phyloP scores from a whole-genome alignment of 2,329 filamentous ascomycete genomes.

The Westerdykella sp. region DNA sequence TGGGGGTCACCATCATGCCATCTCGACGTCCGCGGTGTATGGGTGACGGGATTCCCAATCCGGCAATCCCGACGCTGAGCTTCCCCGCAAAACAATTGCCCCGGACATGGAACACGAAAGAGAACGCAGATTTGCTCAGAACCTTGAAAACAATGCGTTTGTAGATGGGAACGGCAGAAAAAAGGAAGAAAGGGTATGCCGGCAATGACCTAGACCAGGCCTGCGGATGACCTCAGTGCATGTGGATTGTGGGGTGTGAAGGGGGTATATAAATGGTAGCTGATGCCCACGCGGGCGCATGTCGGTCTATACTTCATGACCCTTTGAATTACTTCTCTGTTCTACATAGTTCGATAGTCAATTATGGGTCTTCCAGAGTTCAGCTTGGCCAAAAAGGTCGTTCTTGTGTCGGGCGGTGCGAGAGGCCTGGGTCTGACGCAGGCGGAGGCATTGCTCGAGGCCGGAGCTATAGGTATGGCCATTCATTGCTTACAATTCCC shows the following conservation, averaged over 20 bases:
- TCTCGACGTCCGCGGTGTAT: too few species aligned
- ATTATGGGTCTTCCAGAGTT: conserved; percentile 59
- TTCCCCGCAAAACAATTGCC: neutral
- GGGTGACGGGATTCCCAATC: neutral
- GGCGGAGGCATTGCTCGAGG: conserved; percentile 67
- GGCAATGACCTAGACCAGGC: too few species aligned
- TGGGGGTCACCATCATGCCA: too few species aligned
- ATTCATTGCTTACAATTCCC: neutral
- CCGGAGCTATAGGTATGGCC: conserved; percentile 57
- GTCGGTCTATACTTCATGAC: neutral
- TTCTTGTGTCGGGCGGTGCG: conserved; percentile 65
- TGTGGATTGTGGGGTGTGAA: too few species aligned
- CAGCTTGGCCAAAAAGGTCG: conserved; percentile 63
- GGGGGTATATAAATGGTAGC: too few species aligned
- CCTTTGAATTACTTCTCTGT: neutral
- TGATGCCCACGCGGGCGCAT: too few species aligned
- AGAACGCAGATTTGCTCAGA: neutral
- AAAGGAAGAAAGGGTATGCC: too few species aligned
- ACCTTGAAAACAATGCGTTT: neutral
- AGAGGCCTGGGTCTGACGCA: conserved; percentile 68
- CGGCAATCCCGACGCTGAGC: neutral
- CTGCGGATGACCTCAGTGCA: too few species aligned
- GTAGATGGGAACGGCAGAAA: too few species aligned
- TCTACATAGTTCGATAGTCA: neutral
- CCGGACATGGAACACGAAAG: neutral